These are phyloP conservation scores for Jaenimonas drosophilae DNA, from an alignment of 208 protist species.

Conservation along the genomic window DNA sequence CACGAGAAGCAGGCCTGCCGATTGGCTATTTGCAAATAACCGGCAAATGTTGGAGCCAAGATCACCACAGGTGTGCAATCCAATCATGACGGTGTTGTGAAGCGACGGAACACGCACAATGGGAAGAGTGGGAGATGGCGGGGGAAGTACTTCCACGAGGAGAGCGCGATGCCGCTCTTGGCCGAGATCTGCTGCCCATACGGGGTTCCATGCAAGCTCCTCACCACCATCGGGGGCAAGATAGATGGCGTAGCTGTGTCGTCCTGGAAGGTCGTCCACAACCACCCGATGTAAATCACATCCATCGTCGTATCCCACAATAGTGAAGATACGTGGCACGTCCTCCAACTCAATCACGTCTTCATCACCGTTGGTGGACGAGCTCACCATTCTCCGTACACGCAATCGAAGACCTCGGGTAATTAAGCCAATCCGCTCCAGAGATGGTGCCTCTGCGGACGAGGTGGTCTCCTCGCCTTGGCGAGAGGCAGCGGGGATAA, in stretches of 20 bases:
- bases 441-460: background rate
- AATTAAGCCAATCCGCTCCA: too few relatives aligned
- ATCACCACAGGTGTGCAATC: conserved; percentile 83
- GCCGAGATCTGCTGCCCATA: too few relatives aligned
- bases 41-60: conserved; percentile 77
- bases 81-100: conserved; percentile 55
- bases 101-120: conserved; percentile 58
- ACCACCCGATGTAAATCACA: background rate
- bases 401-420: too few relatives aligned
- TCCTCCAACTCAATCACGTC: background rate
- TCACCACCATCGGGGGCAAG: too few relatives aligned
- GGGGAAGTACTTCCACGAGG: conserved; percentile 27
- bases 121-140: conserved; percentile 9
- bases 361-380: background rate
- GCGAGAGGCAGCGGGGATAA: conserved; percentile 8
- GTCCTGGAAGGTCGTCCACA: background rate
- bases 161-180: conserved; percentile 19
- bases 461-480: background rate
- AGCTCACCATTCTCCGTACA: background rate
- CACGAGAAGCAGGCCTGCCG: conserved; percentile 69
- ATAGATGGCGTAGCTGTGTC: background rate
- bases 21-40: conserved; percentile 30
- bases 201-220: too few relatives aligned
- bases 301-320: background rate
- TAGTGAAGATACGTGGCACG: background rate